Conservation (phyloP, 257 asterid species). For the Cinchona pubescens region DNA sequence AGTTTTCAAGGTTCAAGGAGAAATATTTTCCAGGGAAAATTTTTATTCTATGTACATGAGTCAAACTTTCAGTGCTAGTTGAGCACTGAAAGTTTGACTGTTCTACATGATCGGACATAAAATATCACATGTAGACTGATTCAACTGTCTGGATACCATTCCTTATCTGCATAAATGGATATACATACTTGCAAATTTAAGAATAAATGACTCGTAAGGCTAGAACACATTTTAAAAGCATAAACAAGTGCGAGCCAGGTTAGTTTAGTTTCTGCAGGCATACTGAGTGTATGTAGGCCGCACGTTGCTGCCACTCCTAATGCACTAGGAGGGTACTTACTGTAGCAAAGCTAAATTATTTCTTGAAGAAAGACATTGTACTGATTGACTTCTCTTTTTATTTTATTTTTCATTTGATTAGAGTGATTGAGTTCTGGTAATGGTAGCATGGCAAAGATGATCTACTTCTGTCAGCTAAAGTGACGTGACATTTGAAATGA, state of each 20-base stretch:
- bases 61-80: not conserved
- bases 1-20: not conserved
- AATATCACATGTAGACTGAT: slow-evolving; percentile 4
- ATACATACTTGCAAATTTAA: not conserved
- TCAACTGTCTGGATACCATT: too few species aligned
- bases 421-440: too few species aligned
- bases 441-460: not conserved
- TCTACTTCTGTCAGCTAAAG: not conserved
- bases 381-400: not conserved
- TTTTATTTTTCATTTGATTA: not conserved
- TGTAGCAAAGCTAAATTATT: too few species aligned
- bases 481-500: not conserved
- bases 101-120: not conserved
- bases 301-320: too few species aligned
- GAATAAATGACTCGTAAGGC: not conserved
- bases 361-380: too few species aligned
- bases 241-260: not conserved
- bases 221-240: not conserved
- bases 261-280: not conserved
- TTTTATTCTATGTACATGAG: not conserved
- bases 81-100: not conserved
- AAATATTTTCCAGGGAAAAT: not conserved
- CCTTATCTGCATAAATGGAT: too few species aligned
- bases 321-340: too few species aligned
- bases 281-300: not conserved